Base-by-base conservation (phyloP, 2,329 filamentous ascomycete species). In the Fusarium incarnatum region DNA sequence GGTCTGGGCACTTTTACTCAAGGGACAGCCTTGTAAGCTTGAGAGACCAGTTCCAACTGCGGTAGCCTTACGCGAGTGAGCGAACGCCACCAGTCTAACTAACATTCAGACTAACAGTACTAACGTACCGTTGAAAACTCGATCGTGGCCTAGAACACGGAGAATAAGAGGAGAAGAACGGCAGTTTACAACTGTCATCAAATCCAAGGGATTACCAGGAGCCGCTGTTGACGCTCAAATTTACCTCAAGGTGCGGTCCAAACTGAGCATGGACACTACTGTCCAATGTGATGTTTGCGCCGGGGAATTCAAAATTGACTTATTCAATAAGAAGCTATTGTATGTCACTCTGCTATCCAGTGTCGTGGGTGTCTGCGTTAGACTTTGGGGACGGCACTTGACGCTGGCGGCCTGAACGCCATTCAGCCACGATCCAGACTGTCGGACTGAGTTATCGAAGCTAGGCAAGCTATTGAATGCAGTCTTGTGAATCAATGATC, bases 21-120 rank as follows among this genome's bases (percentile, higher is more conserved):
- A 67, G 72, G 72, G 56, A 64, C 58, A 72, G 72, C 70, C 72
- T 70, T 74, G 72, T 59, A 70, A 57, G 50, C 25, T 58, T 23
- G 52, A 27, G 48, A 56, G 32, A 47, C 53, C 52, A 53, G 41
- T 50, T 45, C 58, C 64, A 64, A 70, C 44, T 32, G 40, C 41
- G 46, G 44, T 60, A 52, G 67, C 67, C 68, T 60, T 68, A 64
- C 63, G 58, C 64, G 67, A 71, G 63, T 53, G 67, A 45, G 67
- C 67, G 64, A 71, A 59, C 59, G 68, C 67, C 68, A 70, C 67
- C 64, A 34, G 68, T 34, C 27, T 28, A 28, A 28, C 67, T 68
- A 71, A 52, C 32, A 30, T 20, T 25, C 34, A 55, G 32, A 11
- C 59, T 71, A 71, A 41, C 25, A 32, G 57, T 60, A 46, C 56